Evolutionary conservation across 2,329 filamentous ascomycete species (phyloP), one percentile per base, ranked within the genome.

Genomic region (Thielaviopsis populi): DNA sequence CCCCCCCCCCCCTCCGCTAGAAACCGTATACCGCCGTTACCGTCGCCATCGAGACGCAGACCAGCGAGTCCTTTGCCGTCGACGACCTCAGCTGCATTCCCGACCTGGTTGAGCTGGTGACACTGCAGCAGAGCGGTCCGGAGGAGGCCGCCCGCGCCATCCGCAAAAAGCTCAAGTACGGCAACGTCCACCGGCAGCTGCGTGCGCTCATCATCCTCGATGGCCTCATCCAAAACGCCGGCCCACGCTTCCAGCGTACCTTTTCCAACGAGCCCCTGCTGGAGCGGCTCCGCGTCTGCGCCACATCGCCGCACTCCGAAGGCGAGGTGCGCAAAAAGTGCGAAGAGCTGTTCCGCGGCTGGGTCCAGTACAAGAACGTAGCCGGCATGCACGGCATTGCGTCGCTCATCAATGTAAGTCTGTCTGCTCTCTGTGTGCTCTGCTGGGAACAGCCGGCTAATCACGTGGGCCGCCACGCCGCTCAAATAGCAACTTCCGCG

Each of bases 91-190:
- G 89, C 70, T 94, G 92, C 27, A 90, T 99, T 68, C 89, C 92
- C 48, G 91, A 97, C 70, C 83, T 99, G 27, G 89, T 97, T 68
- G 94, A 99, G 74, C 90, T 94, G 64, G 89, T 99, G 72, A 87
- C 88, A 68, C 84, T 99, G 66, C 94, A 99, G 75, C 80, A 82
- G 30, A 88, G 88, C 6, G 94, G 94, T 0, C 90, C 94, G 1
- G 82, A 84, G 13, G 94, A 99, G 77, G 91, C 91, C 66, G 90
- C 92, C 63, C 84, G 94, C 71, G 91, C 94, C 59, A 83, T 99
- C 69, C 85, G 94, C 66, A 99, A 99, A 82, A 97, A 97, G 78
- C 83, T 99, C 80, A 99, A 99, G 77, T 97, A 99, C 75, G 94
- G 94, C 69, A 95, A 85, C 70, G 80, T 89, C n/a, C 92, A 97